Conservation (phyloP, 192 early-diverging fungal species). For the Backusella luteola region DNA sequence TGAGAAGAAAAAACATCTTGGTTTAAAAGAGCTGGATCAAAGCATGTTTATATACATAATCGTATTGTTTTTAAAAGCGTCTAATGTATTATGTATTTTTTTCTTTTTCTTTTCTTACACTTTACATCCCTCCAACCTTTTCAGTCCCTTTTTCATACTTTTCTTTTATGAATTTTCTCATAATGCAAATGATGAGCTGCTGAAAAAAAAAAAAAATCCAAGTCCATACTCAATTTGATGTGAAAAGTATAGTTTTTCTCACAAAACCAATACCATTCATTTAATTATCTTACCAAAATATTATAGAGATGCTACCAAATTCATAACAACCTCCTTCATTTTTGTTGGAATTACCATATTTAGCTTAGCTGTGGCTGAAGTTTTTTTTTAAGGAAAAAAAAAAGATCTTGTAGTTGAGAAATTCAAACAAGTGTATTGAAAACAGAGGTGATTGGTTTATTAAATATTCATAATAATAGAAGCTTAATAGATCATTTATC, state of each 20-base stretch:
- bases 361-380: neutral
- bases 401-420: neutral
- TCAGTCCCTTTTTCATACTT: no score
- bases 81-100: neutral
- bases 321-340: no score
- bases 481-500: neutral
- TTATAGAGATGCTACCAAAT: no score
- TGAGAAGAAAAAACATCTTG: neutral
- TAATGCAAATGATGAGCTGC: no score
- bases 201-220: no score
- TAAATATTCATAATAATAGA: neutral
- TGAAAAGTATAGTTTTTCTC: no score
- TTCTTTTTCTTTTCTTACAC: no score
- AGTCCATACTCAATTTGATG: no score
- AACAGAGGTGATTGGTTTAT: neutral
- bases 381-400: neutral
- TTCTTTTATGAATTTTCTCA: no score
- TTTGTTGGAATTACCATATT: neutral
- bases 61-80: neutral
- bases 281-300: no score
- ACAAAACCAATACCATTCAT: no score
- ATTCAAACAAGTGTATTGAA: neutral
- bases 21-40: neutral
- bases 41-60: neutral
- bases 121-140: no score